Evolutionary conservation across 1,139 yeast species (phyloP).

Genomic region (Kazachstania sp.): DNA sequence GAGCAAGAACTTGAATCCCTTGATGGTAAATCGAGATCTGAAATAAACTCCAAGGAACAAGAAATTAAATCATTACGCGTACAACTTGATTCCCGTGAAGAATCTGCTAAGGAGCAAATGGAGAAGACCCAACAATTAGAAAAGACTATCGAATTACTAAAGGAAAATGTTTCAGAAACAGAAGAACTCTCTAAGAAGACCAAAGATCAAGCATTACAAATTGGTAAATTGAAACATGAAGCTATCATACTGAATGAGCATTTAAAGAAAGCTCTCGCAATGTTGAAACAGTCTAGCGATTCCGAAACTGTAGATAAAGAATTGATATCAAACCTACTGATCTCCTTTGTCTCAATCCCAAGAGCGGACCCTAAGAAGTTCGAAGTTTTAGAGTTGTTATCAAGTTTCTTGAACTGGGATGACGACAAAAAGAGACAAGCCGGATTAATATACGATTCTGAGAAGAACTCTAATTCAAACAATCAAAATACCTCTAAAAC

Average conservation of each 20-base stretch:
- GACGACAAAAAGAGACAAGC: conserved; percentile 75
- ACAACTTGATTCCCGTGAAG: conserved; percentile 18
- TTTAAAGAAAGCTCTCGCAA: conserved; percentile 76
- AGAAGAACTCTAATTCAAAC: conserved; percentile 16
- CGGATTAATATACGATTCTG: conserved; percentile 46
- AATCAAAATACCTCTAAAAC: conserved; percentile 32
- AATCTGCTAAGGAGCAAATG: conserved; percentile 10
- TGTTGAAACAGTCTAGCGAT: conserved; percentile 66
- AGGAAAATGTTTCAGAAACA: conserved; percentile 17
- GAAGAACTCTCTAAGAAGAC: conserved; percentile 41
- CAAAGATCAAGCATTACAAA: conserved; percentile 66
- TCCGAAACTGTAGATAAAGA: conserved; percentile 80
- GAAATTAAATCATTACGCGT: conserved; percentile 18
- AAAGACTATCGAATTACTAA: conserved; percentile 15
- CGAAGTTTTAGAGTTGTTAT: conserved; percentile 77
- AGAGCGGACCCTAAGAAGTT: conserved; percentile 91
- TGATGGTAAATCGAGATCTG: conserved; percentile 9
- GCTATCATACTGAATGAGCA: conserved; percentile 94
- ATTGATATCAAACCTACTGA: conserved; percentile 72
- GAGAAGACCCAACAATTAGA: conserved; percentile 11
- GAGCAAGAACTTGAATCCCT: conserved; percentile 18
- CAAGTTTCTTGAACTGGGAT: conserved; percentile 83
- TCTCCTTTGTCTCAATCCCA: conserved; percentile 80
- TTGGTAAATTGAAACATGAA: conserved; percentile 90
- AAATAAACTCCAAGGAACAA: conserved; percentile 11